These are phyloP conservation scores for Syncephalastrum sp. DNA, from an alignment of 371 early-diverging fungal species.

Conservation along the genomic window DNA sequence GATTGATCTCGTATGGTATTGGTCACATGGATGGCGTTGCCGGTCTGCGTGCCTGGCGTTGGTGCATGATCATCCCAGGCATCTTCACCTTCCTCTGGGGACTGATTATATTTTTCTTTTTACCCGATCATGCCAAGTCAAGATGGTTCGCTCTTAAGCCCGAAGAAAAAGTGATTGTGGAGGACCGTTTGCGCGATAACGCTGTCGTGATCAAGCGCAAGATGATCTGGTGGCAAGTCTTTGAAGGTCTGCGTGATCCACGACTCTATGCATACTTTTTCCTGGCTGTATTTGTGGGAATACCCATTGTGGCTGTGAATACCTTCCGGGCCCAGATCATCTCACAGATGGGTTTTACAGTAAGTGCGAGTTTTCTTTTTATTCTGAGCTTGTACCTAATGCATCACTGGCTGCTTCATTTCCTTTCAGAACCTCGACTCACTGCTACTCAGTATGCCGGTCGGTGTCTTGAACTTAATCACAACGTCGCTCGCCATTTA, in stretches of 20 bases:
- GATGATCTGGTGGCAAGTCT: constrained; percentile 26
- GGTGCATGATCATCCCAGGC: constrained; percentile 11
- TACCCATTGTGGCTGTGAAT: constrained; percentile 30
- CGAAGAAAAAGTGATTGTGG: constrained; percentile 15
- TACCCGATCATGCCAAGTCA: constrained; percentile 8
- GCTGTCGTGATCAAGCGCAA: constrained; percentile 8
- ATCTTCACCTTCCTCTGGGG: constrained; percentile 2
- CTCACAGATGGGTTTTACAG: constrained; percentile 30
- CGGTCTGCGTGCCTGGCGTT: constrained; percentile 45
- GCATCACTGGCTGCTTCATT: no score
- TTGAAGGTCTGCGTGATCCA: constrained; percentile 28
- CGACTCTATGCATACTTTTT: constrained; percentile 29
- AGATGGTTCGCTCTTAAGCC: constrained; percentile 6
- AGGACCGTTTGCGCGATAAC: constrained; percentile 31
- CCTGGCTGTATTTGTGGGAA: constrained; percentile 20
- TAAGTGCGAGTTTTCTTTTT: constrained; percentile 8
- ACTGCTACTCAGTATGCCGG: no score
- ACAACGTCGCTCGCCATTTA: neutral
- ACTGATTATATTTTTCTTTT: constrained; percentile 4
- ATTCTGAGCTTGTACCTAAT: no score
- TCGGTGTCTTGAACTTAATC: no score
- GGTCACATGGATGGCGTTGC: constrained; percentile 32
- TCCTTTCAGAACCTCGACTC: neutral
- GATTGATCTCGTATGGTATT: constrained; percentile 51
- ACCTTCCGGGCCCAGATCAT: constrained; percentile 30